These are phyloP conservation scores for Aspergillus puulaauensis DNA, from an alignment of 2,329 filamentous ascomycete genomes.

Conservation along the genomic window DNA sequence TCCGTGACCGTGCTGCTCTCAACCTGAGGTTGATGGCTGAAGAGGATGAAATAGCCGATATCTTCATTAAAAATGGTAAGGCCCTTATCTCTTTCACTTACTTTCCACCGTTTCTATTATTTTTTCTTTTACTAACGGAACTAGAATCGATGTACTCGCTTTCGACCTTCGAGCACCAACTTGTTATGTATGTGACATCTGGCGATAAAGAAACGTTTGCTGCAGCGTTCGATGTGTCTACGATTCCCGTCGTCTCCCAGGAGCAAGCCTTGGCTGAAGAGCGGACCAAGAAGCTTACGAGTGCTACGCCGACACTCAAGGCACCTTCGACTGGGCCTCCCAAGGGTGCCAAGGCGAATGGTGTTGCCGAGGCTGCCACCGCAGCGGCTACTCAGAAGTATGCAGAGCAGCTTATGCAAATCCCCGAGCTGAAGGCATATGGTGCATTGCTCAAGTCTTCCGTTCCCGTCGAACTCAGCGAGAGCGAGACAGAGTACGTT, in stretches of 20 bases:
- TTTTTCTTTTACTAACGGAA: constrained; percentile 20
- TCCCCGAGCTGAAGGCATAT: constrained; percentile 88
- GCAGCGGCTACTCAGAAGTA: constrained; percentile 84
- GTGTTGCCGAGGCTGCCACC: constrained; percentile 73
- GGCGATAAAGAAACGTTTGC: constrained; percentile 84
- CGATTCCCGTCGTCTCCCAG: constrained; percentile 88
- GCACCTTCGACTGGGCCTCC: constrained; percentile 77
- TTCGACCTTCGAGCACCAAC: constrained; percentile 91
- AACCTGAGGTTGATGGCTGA: constrained; percentile 91
- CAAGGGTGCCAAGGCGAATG: constrained; percentile 63
- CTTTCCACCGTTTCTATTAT: not conserved
- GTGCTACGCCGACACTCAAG: constrained; percentile 88
- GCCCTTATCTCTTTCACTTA: constrained; percentile 15
- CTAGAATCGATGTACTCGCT: constrained; percentile 92
- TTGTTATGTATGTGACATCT: constrained; percentile 95
- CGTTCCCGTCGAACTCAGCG: constrained; percentile 80
- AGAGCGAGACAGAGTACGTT: constrained; percentile 96
- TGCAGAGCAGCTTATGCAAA: constrained; percentile 78
- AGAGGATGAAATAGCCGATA: constrained; percentile 79
- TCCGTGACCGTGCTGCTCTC: constrained; percentile 89
- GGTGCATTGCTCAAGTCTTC: constrained; percentile 92
- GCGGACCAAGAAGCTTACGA: constrained; percentile 93
- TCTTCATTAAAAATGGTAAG: constrained; percentile 89
- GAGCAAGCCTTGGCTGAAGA: constrained; percentile 97
- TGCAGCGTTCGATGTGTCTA: constrained; percentile 82